Percentiles rank a stretch among this genome's conserved stretches.
These are phyloP conservation scores for Biscogniauxia marginata DNA, from an alignment of 2,329 filamentous ascomycete genomes.

Conservation along the genomic window DNA sequence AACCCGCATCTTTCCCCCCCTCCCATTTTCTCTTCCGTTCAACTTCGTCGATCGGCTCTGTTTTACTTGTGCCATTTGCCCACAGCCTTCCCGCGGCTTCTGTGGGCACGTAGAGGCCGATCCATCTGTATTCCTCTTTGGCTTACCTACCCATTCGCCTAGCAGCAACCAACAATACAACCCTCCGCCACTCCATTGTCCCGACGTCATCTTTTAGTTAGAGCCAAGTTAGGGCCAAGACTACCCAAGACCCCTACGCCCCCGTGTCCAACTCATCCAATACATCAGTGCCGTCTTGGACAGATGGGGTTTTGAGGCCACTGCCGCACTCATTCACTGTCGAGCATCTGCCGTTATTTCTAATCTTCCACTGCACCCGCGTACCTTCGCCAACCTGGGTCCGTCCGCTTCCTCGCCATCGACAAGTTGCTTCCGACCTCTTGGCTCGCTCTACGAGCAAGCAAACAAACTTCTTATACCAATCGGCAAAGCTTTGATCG, in stretches of 20 bases:
- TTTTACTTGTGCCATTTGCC: no score
- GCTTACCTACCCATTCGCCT: conserved; percentile 2
- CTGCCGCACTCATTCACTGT: conserved; percentile 4
- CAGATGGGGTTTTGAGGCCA: conserved; percentile 2
- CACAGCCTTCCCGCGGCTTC: not conserved
- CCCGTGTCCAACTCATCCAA: conserved; percentile 18
- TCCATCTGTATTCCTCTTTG: not conserved
- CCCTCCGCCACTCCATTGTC: conserved; percentile 8
- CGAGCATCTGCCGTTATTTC: not conserved
- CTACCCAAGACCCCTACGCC: conserved; percentile 26
- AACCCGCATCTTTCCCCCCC: no score
- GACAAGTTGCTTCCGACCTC: conserved; percentile 5
- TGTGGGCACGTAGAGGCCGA: conserved; percentile 7
- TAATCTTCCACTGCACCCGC: conserved; percentile 1
- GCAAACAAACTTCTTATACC: conserved; percentile 6
- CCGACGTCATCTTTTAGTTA: conserved; percentile 24
- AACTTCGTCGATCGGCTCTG: no score
- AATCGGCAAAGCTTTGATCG: conserved; percentile 10
- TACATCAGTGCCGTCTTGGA: conserved; percentile 1
- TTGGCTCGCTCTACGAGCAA: conserved; percentile 9
- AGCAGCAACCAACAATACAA: conserved; percentile 2
- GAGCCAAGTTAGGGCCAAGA: conserved; percentile 21
- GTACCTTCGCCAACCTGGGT: conserved; percentile 5
- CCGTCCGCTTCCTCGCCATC: not conserved
- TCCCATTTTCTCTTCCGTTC: no score